A percentile compares a stretch with the other conserved stretches of the same genome.
These are phyloP conservation scores for Triticum timopheevii DNA, from an alignment of 176 grass and related monocot genomes.

Conservation along the genomic window DNA sequence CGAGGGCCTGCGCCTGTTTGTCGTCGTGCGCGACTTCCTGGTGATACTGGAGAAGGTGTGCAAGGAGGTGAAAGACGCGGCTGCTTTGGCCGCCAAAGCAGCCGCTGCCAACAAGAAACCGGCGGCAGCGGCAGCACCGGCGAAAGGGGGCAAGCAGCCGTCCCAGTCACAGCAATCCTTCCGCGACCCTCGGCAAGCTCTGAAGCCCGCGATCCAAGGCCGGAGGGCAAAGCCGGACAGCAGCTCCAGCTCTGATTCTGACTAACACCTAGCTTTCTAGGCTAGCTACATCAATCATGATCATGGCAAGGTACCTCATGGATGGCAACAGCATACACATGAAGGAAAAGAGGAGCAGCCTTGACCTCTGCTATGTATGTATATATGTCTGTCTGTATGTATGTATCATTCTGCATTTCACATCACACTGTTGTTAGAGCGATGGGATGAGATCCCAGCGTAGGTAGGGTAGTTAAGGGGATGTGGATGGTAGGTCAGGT, in stretches of 20 bases:
- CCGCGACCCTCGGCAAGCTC: conserved; percentile 56
- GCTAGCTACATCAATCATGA: neutral
- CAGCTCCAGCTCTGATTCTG: conserved; percentile 44
- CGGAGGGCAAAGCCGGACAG: conserved; percentile 23
- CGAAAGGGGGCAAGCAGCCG: conserved; percentile 10
- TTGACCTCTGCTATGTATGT: neutral
- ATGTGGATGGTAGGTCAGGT: conserved; percentile 16
- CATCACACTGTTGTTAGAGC: conserved; percentile 6
- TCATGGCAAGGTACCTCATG: neutral
- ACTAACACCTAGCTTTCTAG: neutral
- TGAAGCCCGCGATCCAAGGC: conserved; percentile 62
- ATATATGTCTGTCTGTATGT: neutral
- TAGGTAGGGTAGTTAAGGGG: conserved; percentile 15
- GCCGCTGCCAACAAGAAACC: conserved; percentile 30
- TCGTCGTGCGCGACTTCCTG: conserved; percentile 78
- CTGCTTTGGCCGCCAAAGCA: conserved; percentile 2
- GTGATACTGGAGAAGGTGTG: conserved; percentile 75
- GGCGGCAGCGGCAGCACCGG: neutral
- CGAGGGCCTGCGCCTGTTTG: conserved; percentile 71
- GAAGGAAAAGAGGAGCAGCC: neutral
- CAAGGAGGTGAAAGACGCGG: conserved; percentile 67
- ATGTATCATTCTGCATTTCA: conserved; percentile 6
- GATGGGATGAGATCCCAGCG: neutral
- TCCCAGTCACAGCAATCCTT: conserved; percentile 24
- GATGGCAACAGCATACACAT: neutral